Evolutionary conservation across 129 eudicot genomes (phyloP).

Genomic region (Artemisia tridentata): DNA sequence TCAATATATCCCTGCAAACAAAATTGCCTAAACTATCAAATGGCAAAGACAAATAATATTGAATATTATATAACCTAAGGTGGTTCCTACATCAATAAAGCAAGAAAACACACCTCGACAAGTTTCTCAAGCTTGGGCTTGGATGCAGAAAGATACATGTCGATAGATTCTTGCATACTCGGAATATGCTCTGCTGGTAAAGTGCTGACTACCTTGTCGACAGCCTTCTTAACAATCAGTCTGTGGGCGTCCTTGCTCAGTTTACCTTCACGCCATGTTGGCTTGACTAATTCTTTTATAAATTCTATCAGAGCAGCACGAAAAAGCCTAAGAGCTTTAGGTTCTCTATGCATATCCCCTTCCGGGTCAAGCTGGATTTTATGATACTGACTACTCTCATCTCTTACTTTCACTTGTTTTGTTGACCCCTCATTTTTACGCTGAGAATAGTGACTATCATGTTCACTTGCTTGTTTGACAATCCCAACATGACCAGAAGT

Average conservation of each 20-base stretch:
- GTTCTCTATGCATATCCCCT: constrained; percentile 46
- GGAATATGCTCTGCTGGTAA: constrained; percentile 64
- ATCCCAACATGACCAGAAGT: constrained; percentile 29
- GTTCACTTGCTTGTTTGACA: constrained; percentile 34
- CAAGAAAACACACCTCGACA: constrained; percentile 70
- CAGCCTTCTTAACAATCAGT: constrained; percentile 71
- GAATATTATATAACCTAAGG: not conserved
- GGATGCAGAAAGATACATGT: constrained; percentile 58
- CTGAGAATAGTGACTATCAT: constrained; percentile 26
- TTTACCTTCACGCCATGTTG: constrained; percentile 79
- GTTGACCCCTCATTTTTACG: constrained; percentile 23
- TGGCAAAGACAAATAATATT: constrained; percentile 5
- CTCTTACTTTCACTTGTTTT: constrained; percentile 35
- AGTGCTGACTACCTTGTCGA: constrained; percentile 62
- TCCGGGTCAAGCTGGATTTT: constrained; percentile 41
- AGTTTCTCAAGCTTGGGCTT: constrained; percentile 66
- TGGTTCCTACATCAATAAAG: not conserved
- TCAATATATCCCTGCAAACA: constrained; percentile 72
- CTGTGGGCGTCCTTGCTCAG: constrained; percentile 83
- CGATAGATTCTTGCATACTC: constrained; percentile 47
- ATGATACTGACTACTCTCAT: constrained; percentile 32
- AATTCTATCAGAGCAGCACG: constrained; percentile 79
- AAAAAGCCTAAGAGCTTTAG: constrained; percentile 57
- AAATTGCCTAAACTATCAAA: constrained; percentile 29
- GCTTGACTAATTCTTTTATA: constrained; percentile 78